Evolutionary conservation across 495 filamentous ascomycete genomes (phyloP).

Genomic region (Xylaria grammica): DNA sequence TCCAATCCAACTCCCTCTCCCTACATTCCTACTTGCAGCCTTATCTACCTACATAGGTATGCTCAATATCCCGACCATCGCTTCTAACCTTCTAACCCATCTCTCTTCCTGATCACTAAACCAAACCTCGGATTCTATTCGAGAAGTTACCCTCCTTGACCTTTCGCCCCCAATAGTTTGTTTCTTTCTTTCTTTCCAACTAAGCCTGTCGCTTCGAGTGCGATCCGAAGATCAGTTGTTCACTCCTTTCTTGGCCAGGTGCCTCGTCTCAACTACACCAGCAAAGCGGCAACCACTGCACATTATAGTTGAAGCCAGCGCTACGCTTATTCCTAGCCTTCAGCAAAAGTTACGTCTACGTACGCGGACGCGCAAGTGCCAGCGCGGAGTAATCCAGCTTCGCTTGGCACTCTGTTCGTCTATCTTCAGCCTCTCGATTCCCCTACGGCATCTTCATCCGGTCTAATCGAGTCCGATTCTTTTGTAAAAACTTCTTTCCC

Average conservation of each 20-base stretch:
- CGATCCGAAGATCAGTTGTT: neutral
- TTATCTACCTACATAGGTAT: neutral
- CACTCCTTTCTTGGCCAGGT: constrained; percentile 15
- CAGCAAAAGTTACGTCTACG: constrained; percentile 5
- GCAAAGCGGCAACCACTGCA: neutral
- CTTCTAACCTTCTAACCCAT: neutral
- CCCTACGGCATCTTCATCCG: neutral
- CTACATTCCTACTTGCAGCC: constrained; percentile 19
- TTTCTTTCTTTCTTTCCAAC: neutral
- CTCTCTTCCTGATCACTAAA: neutral
- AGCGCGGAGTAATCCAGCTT: constrained; percentile 4
- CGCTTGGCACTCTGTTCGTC: neutral
- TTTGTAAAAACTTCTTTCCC: neutral
- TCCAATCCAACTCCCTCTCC: constrained; percentile 14
- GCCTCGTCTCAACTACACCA: constrained; percentile 1
- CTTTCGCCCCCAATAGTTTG: neutral
- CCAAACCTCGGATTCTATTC: constrained; percentile 2
- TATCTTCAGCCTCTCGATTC: neutral
- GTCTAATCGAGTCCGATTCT: neutral
- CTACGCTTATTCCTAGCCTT: constrained; percentile 3
- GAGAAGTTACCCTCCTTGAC: constrained; percentile 17
- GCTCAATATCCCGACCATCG: neutral
- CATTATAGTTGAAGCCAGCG: constrained; percentile 4
- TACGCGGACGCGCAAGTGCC: constrained; percentile 18
- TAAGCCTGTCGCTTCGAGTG: neutral